Evolutionary conservation across 2,329 filamentous ascomycete genomes (phyloP).

Genomic region (Epichloe sylvatica): DNA sequence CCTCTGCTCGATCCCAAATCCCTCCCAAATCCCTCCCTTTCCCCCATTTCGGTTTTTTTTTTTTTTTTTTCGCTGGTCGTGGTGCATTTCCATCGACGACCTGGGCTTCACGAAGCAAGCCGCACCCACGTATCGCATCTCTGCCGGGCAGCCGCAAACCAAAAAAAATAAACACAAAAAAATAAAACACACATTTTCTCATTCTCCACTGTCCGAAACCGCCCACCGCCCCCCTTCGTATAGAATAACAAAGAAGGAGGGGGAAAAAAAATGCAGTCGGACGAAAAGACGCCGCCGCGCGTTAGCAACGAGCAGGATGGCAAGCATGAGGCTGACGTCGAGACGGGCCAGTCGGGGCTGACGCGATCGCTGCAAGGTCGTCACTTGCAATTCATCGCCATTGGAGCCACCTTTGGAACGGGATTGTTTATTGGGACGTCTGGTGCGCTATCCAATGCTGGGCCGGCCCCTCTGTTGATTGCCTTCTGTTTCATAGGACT

Average conservation of each 20-base stretch:
- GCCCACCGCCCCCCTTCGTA: too few species aligned
- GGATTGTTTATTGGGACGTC: conserved; percentile 60
- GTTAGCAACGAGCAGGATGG: conserved; percentile 1
- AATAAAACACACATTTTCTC: too few species aligned
- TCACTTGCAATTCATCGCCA: conserved; percentile 37
- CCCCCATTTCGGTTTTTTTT: too few species aligned
- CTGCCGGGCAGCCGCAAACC: too few species aligned
- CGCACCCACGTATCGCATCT: too few species aligned
- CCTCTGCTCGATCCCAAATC: too few species aligned
- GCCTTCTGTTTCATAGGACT: conserved; percentile 56
- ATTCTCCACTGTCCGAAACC: too few species aligned
- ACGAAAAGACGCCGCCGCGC: conserved; percentile 4
- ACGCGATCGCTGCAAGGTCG: conserved; percentile 24
- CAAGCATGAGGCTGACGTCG: conserved; percentile 14
- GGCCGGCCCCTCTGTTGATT: conserved; percentile 52
- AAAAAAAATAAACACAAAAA: too few species aligned
- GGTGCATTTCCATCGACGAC: too few species aligned
- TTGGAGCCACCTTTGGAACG: conserved; percentile 54
- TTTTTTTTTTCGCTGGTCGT: too few species aligned
- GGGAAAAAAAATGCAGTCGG: neutral
- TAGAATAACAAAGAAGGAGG: neutral
- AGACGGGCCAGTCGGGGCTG: conserved; percentile 21
- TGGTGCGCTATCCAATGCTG: conserved; percentile 44
- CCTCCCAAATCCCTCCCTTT: too few species aligned
- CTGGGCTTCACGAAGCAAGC: too few species aligned